phyloP scores from a whole-genome alignment of 495 filamentous ascomycete species.

The Penicillium fimorum region DNA sequence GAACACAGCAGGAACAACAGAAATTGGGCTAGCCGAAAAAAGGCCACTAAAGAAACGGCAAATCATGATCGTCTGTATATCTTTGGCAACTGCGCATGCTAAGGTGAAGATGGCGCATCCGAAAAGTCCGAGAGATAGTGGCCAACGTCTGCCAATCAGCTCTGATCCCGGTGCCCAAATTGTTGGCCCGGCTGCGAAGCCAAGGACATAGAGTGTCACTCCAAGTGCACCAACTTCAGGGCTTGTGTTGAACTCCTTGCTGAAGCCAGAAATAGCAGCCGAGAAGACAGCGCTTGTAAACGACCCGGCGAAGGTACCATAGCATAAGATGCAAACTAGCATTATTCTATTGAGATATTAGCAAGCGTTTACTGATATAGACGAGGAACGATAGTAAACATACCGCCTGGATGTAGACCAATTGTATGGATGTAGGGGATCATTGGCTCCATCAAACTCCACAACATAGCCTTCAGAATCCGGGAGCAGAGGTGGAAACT shows the following conservation, averaged over 20 bases:
- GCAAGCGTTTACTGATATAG: not conserved
- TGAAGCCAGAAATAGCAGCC: constrained; percentile 39
- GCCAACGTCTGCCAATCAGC: constrained; percentile 59
- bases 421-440: constrained; percentile 45
- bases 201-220: constrained; percentile 53
- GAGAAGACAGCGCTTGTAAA: constrained; percentile 54
- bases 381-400: constrained; percentile 10
- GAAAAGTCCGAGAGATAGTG: constrained; percentile 48
- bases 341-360: not conserved
- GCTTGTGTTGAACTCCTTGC: constrained; percentile 45
- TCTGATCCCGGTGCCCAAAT: constrained; percentile 71
- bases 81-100: constrained; percentile 53
- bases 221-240: constrained; percentile 50
- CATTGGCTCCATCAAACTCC: constrained; percentile 38
- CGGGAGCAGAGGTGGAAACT: constrained; percentile 45
- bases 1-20: constrained; percentile 48
- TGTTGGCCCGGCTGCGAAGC: constrained; percentile 48
- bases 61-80: constrained; percentile 54
- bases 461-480: constrained; percentile 51
- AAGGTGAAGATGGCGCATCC: constrained; percentile 52
- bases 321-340: constrained; percentile 32
- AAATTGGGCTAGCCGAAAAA: constrained; percentile 48
- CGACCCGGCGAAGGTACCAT: constrained; percentile 47
- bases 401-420: constrained; percentile 34
- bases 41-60: constrained; percentile 49